Evolutionary conservation across 2,329 filamentous ascomycete species (phyloP), one percentile per base, ranked within the genome.

Genomic region (Cytospora paraplurivora): DNA sequence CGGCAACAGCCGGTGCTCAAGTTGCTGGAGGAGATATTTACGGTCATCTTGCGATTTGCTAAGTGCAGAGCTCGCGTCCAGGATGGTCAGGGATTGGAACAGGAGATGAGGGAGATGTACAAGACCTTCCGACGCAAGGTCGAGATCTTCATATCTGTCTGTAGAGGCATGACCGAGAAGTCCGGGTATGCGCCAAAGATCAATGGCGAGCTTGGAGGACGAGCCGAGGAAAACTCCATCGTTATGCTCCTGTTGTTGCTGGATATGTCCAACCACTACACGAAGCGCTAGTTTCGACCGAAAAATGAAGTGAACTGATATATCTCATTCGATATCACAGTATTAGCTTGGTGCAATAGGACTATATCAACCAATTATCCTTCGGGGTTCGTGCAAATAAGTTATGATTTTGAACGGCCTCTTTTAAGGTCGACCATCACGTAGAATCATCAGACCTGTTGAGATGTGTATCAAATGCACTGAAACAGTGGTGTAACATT

Each of bases 21-120:
- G 47, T 77, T 96, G 0, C 77, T 97, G 0, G 90, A 96, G 66
- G 88, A 90, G 19, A 90, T 94, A 1, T 94, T 96, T 67, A 79
- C 81, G 1, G 75, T 85, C 0, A 83, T 96, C n/a, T 77, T 97
- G 12, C 78, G 81, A 13, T 95, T 95, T 71, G 86, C 88, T n/a
- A 83, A 75, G 44, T 74, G 76, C 19, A 76, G 79, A 68, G 69
- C 77, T n/a, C 76, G 76, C 67, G 74, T 75, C 17, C 67, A 78
- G 13, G 75, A 77, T 51, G 68, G 77, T 68, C 69, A 71, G 67
- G 66, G 69, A 67, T 68, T 68, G 44, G 66, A 65, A 52, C 68
- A 69, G 51, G 70, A 75, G 37, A 67, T 75, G 0, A 68, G 71
- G 52, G 75, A 81, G 19, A 72, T 94, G 15, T 92, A 94, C 72